phyloP scores from a whole-genome alignment of 371 early-diverging fungal genomes.

The Mucor mucedo region DNA sequence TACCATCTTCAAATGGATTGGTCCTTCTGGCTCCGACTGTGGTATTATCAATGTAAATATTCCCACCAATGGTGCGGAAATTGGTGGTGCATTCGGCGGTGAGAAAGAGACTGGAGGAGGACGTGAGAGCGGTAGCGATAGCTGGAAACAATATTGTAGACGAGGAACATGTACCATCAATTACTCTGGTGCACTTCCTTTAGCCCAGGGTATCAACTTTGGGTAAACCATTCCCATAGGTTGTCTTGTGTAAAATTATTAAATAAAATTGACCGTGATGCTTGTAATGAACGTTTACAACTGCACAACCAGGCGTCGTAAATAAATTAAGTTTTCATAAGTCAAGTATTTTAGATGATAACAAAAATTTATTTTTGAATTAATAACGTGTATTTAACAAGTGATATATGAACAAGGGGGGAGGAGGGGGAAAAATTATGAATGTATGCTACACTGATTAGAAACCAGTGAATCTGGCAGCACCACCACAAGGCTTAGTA shows the following conservation, averaged over 20 bases:
- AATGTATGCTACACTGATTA: constrained; percentile 7
- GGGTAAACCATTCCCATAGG: constrained; percentile 54
- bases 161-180: constrained; percentile 87
- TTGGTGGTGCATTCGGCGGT: constrained; percentile 98
- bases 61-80: constrained; percentile 97
- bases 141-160: constrained; percentile 94
- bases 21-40: constrained; percentile 93
- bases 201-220: constrained; percentile 98
- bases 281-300: too few species aligned
- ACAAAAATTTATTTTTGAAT: background rate
- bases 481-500: constrained; percentile 67
- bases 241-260: background rate
- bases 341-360: too few species aligned
- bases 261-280: background rate
- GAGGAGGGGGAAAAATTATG: constrained; percentile 1
- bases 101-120: constrained; percentile 98
- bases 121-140: constrained; percentile 91
- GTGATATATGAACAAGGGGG: background rate
- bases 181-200: constrained; percentile 88
- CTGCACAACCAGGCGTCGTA: background rate
- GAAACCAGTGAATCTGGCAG: constrained; percentile 54
- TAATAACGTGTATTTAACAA: constrained; percentile 2
- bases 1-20: constrained; percentile 94
- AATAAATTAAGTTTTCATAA: too few species aligned
- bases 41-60: constrained; percentile 98